Percentiles rank a stretch among this genome's conserved stretches.
These are phyloP conservation scores for Dictyostelium capitatum DNA, from an alignment of 78 protist genomes.

Conservation along the genomic window DNA sequence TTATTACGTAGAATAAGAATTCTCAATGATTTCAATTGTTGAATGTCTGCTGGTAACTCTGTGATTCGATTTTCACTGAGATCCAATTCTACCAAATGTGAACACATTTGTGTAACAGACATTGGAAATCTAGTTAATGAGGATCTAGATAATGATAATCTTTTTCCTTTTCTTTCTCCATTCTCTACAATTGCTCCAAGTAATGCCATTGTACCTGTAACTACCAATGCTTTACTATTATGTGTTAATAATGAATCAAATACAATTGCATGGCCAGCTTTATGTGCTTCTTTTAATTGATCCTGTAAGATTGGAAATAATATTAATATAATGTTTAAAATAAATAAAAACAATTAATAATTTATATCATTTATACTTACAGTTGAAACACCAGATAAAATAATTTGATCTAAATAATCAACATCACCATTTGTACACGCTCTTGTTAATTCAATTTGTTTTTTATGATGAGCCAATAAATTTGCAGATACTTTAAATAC, in stretches of 20 bases:
- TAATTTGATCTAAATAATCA: constrained; percentile 58
- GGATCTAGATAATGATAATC: constrained; percentile 33
- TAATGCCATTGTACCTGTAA: constrained; percentile 79
- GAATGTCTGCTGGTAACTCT: constrained; percentile 45
- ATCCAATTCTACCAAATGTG: constrained; percentile 58
- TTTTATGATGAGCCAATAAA: constrained; percentile 39
- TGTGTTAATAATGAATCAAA: constrained; percentile 82
- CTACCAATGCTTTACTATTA: constrained; percentile 67
- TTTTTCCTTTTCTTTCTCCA: constrained; percentile 41
- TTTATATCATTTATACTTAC: constrained; percentile 19
- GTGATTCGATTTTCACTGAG: constrained; percentile 45
- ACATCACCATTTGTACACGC: constrained; percentile 54
- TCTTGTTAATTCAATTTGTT: constrained; percentile 45
- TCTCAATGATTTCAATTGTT: constrained; percentile 25
- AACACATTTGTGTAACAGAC: constrained; percentile 59
- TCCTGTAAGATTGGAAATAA: constrained; percentile 29
- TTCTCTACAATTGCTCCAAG: constrained; percentile 68
- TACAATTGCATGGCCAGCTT: constrained; percentile 84
- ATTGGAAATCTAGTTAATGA: constrained; percentile 34
- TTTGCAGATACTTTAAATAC: constrained; percentile 7
- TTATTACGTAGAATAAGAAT: constrained; percentile 61
- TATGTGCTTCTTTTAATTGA: constrained; percentile 78
- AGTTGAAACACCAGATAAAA: constrained; percentile 60
- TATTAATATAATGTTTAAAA: background rate
- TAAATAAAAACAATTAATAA: background rate